A percentile compares a stretch with the other conserved stretches of the same genome.
phyloP scores from a whole-genome alignment of 257 asterid genomes.

The Scutellaria barbata region DNA sequence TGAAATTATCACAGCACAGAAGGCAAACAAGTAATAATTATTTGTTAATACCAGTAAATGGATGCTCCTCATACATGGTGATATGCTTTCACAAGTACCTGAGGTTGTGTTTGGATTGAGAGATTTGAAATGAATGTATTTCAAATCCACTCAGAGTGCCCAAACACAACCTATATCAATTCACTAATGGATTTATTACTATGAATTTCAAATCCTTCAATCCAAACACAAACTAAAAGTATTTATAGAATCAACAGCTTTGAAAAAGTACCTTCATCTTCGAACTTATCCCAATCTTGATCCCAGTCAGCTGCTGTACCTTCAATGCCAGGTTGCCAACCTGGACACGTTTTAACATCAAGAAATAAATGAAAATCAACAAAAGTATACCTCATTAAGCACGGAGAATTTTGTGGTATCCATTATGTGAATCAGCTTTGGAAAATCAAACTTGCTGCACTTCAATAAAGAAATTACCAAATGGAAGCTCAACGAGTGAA shows the following conservation, averaged over 20 bases:
- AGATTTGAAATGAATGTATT: not conserved
- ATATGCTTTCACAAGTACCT: conserved; percentile 14
- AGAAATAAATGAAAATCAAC: conserved; percentile 31
- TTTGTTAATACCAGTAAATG: not conserved
- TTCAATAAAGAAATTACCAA: conserved; percentile 58
- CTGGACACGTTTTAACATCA: conserved; percentile 43
- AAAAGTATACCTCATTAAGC: conserved; percentile 22
- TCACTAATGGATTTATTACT: not conserved
- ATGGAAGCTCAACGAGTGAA: conserved; percentile 80
- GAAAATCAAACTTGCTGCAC: conserved; percentile 3
- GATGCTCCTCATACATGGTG: conserved; percentile 7
- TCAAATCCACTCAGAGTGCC: not conserved
- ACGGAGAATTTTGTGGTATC: conserved; percentile 41
- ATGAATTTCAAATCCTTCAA: conserved; percentile 1
- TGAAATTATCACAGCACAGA: conserved; percentile 40
- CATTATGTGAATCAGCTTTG: conserved; percentile 4
- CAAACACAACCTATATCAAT: not conserved
- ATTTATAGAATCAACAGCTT: not conserved
- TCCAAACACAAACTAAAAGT: not conserved
- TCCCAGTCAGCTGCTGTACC: conserved; percentile 98
- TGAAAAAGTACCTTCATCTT: conserved; percentile 75
- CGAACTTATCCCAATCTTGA: conserved; percentile 94
- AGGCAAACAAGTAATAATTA: not conserved
- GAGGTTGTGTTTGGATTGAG: not conserved
- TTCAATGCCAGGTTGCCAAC: conserved; percentile 98